Percentiles rank a stretch among this genome's conserved stretches.
These are phyloP conservation scores for Teunomyces gatunensis DNA, from an alignment of 805 yeast genomes.

Conservation along the genomic window DNA sequence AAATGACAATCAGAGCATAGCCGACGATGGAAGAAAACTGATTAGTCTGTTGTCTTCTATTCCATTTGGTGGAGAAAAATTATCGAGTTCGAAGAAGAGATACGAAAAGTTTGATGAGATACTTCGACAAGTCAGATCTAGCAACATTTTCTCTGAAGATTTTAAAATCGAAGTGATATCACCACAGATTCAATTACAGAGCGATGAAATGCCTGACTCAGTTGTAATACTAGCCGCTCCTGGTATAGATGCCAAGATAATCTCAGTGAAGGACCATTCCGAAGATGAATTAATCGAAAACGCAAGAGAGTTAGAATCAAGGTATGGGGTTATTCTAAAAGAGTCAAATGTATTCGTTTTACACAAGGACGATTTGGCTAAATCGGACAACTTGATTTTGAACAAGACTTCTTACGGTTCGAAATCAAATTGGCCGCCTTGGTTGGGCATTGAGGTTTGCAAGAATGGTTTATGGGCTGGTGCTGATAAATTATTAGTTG, in stretches of 20 bases:
- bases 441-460: slow-evolving; percentile 74
- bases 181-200: slow-evolving; percentile 44
- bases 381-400: slow-evolving; percentile 41
- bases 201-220: slow-evolving; percentile 43
- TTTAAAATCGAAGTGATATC: slow-evolving; percentile 37
- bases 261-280: slow-evolving; percentile 55
- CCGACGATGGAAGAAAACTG: not conserved
- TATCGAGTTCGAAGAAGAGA: slow-evolving; percentile 5
- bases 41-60: not conserved
- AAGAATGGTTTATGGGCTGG: slow-evolving; percentile 40
- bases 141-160: slow-evolving; percentile 36
- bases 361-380: slow-evolving; percentile 42
- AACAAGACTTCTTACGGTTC: slow-evolving; percentile 62
- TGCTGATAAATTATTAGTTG: slow-evolving; percentile 52
- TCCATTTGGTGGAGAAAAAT: not conserved
- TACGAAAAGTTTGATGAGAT: slow-evolving; percentile 33
- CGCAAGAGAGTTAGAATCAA: slow-evolving; percentile 49
- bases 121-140: slow-evolving; percentile 16
- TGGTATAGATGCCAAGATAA: slow-evolving; percentile 60
- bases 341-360: slow-evolving; percentile 74
- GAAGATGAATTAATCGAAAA: slow-evolving; percentile 28
- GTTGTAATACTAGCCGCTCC: slow-evolving; percentile 75
- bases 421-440: slow-evolving; percentile 76
- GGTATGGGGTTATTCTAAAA: slow-evolving; percentile 66
- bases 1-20: not conserved